Conservation (phyloP, 805 yeast species). For the Candida montana region DNA sequence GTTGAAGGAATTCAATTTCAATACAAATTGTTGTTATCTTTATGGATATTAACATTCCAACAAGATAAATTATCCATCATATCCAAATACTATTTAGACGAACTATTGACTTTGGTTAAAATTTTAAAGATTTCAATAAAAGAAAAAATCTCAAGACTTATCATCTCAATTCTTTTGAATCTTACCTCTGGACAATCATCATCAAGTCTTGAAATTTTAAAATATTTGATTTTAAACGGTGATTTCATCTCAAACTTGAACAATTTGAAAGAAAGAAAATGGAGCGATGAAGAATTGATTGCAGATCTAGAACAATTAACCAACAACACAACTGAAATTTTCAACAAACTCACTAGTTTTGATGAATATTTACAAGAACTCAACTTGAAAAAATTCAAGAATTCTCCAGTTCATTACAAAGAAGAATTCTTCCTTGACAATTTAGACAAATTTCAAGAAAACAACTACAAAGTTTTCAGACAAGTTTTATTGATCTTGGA, state of each 20-base stretch:
- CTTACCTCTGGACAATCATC: constrained; percentile 37
- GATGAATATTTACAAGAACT: constrained; percentile 89
- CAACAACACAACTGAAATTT: constrained; percentile 63
- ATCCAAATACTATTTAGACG: constrained; percentile 47
- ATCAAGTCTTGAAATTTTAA: constrained; percentile 45
- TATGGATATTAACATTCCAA: constrained; percentile 85
- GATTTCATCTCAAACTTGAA: constrained; percentile 67
- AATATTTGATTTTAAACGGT: constrained; percentile 64
- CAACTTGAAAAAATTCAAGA: constrained; percentile 66
- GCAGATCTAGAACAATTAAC: constrained; percentile 59
- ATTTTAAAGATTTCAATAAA: constrained; percentile 80
- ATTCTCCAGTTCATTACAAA: constrained; percentile 91
- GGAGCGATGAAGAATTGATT: constrained; percentile 90
- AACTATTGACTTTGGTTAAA: constrained; percentile 37
- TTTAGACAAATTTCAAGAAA: constrained; percentile 65
- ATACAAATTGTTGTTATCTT: constrained; percentile 68
- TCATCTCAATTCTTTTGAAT: constrained; percentile 70
- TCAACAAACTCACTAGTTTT: constrained; percentile 77
- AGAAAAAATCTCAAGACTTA: constrained; percentile 82
- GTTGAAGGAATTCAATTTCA: constrained; percentile 55
- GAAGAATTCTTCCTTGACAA: constrained; percentile 89
- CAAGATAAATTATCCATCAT: constrained; percentile 43
- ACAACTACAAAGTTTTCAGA: constrained; percentile 68
- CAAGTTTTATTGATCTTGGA: constrained; percentile 51
- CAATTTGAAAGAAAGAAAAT: constrained; percentile 77